Conservation (phyloP, 2,329 filamentous ascomycete genomes). For the Coniochaeta hoffmannii region DNA sequence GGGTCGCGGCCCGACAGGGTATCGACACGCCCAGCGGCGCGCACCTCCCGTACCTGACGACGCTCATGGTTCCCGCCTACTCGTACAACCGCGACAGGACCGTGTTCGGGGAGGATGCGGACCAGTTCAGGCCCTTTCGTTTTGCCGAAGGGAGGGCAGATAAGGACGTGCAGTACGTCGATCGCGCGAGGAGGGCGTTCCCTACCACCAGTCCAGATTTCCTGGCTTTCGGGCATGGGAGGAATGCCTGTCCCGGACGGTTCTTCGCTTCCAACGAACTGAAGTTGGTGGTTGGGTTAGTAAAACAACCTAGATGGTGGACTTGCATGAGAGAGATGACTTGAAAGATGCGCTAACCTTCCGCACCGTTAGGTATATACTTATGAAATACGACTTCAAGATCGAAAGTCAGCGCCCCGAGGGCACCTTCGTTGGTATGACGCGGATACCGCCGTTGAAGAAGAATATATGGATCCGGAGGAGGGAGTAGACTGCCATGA, state of each 20-base stretch:
- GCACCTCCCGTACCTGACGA: slow-evolving; percentile 17
- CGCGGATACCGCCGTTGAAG: neutral
- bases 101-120: slow-evolving; percentile 9
- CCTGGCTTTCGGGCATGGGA: slow-evolving; percentile 5
- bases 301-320: neutral
- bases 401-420: neutral
- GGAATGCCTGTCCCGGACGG: slow-evolving; percentile 5
- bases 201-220: slow-evolving; percentile 16
- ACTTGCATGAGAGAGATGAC: too few relatives aligned
- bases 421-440: neutral
- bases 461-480: neutral
- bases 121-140: slow-evolving; percentile 13
- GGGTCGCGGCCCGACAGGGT: slow-evolving; percentile 13
- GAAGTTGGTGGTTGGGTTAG: slow-evolving; percentile 4
- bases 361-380: neutral
- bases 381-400: neutral
- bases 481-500: neutral
- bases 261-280: slow-evolving; percentile 6
- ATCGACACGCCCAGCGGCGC: slow-evolving; percentile 22
- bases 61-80: slow-evolving; percentile 18
- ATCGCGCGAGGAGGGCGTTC: slow-evolving; percentile 16
- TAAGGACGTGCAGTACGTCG: slow-evolving; percentile 9
- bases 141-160: slow-evolving; percentile 10
- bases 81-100: slow-evolving; percentile 13
- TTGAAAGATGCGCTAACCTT: neutral